These are phyloP conservation scores for Globisporangium cylindrosporum DNA, from an alignment of 352 stramenopile species.

Conservation along the genomic window DNA sequence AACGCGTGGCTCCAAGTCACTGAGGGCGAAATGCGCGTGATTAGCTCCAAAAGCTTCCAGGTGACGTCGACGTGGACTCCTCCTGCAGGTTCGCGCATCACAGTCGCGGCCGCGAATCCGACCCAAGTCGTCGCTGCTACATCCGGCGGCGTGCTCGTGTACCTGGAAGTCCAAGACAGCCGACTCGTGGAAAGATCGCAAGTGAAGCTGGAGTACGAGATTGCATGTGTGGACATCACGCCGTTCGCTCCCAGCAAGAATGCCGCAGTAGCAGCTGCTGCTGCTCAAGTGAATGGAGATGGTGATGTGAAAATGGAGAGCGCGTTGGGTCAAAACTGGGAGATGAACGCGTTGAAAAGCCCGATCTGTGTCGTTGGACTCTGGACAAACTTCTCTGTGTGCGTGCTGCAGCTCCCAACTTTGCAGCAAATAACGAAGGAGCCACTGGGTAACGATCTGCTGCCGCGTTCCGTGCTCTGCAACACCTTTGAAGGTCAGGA, in stretches of 20 bases:
- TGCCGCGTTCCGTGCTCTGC: slow-evolving; percentile 88
- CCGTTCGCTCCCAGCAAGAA: slow-evolving; percentile 33
- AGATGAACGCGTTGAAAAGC: slow-evolving; percentile 46
- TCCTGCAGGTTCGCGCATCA: slow-evolving; percentile 63
- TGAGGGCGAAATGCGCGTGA: slow-evolving; percentile 87
- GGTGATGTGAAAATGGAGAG: slow-evolving; percentile 64
- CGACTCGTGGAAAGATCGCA: slow-evolving; percentile 62
- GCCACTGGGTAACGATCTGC: slow-evolving; percentile 71
- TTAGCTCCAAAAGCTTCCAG: slow-evolving; percentile 63
- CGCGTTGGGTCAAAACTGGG: slow-evolving; percentile 41
- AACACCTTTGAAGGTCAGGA: slow-evolving; percentile 82
- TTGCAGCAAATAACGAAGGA: slow-evolving; percentile 68
- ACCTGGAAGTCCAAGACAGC: slow-evolving; percentile 79
- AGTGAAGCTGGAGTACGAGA: slow-evolving; percentile 90
- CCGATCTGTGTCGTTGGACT: slow-evolving; percentile 83
- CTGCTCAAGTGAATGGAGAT: slow-evolving; percentile 15
- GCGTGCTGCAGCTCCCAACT: slow-evolving; percentile 77
- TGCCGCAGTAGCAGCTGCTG: neutral
- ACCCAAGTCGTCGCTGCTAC: slow-evolving; percentile 92
- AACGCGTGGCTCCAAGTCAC: slow-evolving; percentile 94
- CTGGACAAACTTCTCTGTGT: slow-evolving; percentile 93
- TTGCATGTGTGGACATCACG: slow-evolving; percentile 92
- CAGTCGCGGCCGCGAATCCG: slow-evolving; percentile 81
- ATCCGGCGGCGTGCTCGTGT: slow-evolving; percentile 86
- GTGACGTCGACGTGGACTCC: slow-evolving; percentile 80